phyloP scores from a whole-genome alignment of 306 rosid species.

The Lupinus albus region DNA sequence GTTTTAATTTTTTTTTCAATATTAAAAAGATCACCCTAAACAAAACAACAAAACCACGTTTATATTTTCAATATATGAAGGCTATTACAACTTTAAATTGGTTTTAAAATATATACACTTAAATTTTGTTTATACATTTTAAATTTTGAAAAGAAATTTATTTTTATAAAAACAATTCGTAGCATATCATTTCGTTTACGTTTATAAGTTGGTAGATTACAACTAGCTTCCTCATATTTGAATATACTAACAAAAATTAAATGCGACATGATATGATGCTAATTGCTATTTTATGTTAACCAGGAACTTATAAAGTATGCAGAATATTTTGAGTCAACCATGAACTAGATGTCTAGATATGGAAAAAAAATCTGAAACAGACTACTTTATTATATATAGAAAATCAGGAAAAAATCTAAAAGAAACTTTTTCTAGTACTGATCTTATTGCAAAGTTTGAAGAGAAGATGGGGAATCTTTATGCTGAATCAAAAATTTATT shows the following conservation, averaged over 20 bases:
- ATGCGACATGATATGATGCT: too few relatives aligned
- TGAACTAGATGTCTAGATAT: too few relatives aligned
- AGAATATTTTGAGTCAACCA: too few relatives aligned
- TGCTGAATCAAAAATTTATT: background rate
- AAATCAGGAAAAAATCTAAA: background rate
- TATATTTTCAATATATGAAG: background rate
- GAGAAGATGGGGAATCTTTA: background rate
- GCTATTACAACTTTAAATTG: background rate
- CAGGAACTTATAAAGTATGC: too few relatives aligned
- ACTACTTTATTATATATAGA: background rate
- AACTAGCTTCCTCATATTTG: background rate
- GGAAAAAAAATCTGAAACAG: background rate
- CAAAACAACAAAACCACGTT: background rate
- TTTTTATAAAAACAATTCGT: background rate
- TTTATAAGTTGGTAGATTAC: background rate
- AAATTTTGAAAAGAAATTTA: background rate
- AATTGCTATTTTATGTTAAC: too few relatives aligned
- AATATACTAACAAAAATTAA: background rate
- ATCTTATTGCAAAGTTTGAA: too few relatives aligned
- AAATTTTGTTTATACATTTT: background rate
- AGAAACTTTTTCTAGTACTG: too few relatives aligned
- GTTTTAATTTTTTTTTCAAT: too few relatives aligned
- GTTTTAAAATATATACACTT: background rate
- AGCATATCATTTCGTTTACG: background rate
- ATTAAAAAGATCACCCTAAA: background rate